A percentile compares a stretch with the other conserved stretches of the same genome.
These are phyloP conservation scores for Orobanche coerulescens DNA, from an alignment of 257 asterid genomes.

Conservation along the genomic window DNA sequence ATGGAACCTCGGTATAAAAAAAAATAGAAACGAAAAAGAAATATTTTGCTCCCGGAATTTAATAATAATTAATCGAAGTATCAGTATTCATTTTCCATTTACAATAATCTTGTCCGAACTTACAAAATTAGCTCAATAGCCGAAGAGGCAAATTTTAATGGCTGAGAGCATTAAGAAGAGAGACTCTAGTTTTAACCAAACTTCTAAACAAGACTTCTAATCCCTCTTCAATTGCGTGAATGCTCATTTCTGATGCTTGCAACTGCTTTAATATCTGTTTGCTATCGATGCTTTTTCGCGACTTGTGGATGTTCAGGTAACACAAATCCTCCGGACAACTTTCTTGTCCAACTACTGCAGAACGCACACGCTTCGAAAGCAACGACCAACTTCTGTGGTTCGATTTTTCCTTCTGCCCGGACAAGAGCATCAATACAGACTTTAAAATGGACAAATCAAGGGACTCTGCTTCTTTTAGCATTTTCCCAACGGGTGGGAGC, in stretches of 20 bases:
- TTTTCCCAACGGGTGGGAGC: background rate
- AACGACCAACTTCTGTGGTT: constrained; percentile 24
- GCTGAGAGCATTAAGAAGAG: constrained; percentile 27
- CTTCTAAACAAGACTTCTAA: constrained; percentile 21
- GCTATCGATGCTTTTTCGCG: background rate
- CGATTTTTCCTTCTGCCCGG: constrained; percentile 17
- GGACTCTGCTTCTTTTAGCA: constrained; percentile 26
- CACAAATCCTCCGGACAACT: background rate
- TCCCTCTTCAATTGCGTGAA: constrained; percentile 22
- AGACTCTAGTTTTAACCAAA: constrained; percentile 24
- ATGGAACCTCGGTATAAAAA: too few relatives aligned
- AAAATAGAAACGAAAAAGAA: too few relatives aligned
- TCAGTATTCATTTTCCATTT: constrained; percentile 9
- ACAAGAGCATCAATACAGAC: constrained; percentile 12
- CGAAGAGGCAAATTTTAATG: constrained; percentile 19
- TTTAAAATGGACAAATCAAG: constrained; percentile 11
- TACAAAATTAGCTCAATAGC: background rate
- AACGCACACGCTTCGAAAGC: constrained; percentile 23
- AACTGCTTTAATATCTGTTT: constrained; percentile 20
- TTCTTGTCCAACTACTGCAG: background rate
- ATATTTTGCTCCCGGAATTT: background rate
- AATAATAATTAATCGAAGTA: background rate
- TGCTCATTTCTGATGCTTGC: constrained; percentile 13
- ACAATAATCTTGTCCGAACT: background rate
- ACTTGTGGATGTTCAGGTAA: background rate